Evolutionary conservation across 805 yeast species (phyloP).

Genomic region (Zygosaccharomyces rouxii): DNA sequence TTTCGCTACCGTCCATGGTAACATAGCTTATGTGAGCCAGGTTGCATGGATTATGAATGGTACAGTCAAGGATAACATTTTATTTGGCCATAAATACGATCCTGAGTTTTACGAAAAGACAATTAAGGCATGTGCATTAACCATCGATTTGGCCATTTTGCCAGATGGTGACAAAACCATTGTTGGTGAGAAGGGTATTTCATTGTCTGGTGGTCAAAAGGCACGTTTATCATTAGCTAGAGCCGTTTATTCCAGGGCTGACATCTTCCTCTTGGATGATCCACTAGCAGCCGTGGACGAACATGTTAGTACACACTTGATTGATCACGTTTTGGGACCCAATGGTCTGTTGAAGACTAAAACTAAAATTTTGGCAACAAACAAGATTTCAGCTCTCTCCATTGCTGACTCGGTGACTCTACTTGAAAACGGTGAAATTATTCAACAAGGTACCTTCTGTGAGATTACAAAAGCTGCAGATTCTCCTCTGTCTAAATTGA

Average conservation of each 20-base stretch:
- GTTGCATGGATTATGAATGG: slow-evolving; percentile 98
- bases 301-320: slow-evolving; percentile 86
- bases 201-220: slow-evolving; percentile 96
- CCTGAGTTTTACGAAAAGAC: slow-evolving; percentile 76
- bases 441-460: slow-evolving; percentile 61
- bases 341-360: slow-evolving; percentile 70
- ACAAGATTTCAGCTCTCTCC: slow-evolving; percentile 74
- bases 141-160: slow-evolving; percentile 68
- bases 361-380: slow-evolving; percentile 78
- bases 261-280: slow-evolving; percentile 85
- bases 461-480: slow-evolving; percentile 42
- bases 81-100: slow-evolving; percentile 85
- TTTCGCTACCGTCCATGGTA: slow-evolving; percentile 64
- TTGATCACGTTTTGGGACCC: slow-evolving; percentile 77
- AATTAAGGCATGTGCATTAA: slow-evolving; percentile 81
- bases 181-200: slow-evolving; percentile 96
- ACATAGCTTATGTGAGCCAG: slow-evolving; percentile 85
- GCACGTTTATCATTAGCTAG: slow-evolving; percentile 92
- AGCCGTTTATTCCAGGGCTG: slow-evolving; percentile 93
- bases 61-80: slow-evolving; percentile 80
- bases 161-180: slow-evolving; percentile 89
- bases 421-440: slow-evolving; percentile 62
- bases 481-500: slow-evolving; percentile 50
- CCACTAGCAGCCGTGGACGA: slow-evolving; percentile 96
- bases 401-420: slow-evolving; percentile 68